phyloP scores from a whole-genome alignment of 345 rosid species.

The Geranium brycei region DNA sequence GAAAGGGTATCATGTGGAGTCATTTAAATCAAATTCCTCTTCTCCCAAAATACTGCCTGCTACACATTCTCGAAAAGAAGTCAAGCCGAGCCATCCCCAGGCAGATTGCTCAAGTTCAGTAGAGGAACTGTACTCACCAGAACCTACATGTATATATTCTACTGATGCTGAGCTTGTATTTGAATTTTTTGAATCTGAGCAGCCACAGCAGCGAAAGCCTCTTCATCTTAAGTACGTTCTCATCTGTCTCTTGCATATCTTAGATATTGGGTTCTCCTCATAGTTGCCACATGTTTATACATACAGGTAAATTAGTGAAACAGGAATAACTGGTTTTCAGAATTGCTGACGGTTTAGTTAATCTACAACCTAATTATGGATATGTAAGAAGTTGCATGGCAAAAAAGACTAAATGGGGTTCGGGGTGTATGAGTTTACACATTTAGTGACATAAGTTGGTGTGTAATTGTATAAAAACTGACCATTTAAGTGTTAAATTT shows the following conservation, averaged over 20 bases:
- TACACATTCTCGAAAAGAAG: not conserved
- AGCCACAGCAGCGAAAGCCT: conserved; percentile 16
- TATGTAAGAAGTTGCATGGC: too few species aligned
- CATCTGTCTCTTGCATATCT: not conserved
- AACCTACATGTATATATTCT: too few species aligned
- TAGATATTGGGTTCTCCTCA: not conserved
- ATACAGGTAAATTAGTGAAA: not conserved
- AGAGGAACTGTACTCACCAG: too few species aligned
- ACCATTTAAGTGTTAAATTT: too few species aligned
- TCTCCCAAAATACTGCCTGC: not conserved
- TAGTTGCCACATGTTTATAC: not conserved
- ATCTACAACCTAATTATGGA: too few species aligned
- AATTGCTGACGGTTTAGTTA: not conserved
- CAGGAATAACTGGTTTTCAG: not conserved
- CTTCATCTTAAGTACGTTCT: conserved; percentile 17
- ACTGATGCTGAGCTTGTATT: conserved; percentile 16
- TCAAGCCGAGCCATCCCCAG: too few species aligned
- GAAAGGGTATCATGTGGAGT: too few species aligned
- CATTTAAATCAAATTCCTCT: too few species aligned
- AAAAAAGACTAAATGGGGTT: not conserved
- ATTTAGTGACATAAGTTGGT: too few species aligned
- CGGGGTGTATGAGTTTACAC: not conserved
- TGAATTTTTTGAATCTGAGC: conserved; percentile 17
- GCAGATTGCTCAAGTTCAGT: too few species aligned
- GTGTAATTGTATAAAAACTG: too few species aligned